Evolutionary conservation across 306 rosid genomes (phyloP).

Genomic region (Dalbergia oliveri): DNA sequence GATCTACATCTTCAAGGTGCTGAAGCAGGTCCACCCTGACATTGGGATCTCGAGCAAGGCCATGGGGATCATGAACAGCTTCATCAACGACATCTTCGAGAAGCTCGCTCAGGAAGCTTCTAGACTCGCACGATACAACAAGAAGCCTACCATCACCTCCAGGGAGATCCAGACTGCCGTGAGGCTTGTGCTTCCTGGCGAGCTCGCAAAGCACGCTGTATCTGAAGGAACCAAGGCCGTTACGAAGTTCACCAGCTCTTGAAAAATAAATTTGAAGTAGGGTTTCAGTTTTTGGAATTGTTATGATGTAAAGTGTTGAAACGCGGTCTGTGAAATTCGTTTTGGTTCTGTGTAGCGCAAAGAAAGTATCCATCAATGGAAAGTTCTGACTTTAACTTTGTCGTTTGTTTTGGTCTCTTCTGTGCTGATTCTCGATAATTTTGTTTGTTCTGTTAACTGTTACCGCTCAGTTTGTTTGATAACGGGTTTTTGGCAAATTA

Average conservation of each 20-base stretch:
- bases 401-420: too few species aligned
- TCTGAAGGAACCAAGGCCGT: constrained; percentile 65
- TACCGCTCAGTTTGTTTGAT: too few species aligned
- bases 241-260: constrained; percentile 57
- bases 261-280: background rate
- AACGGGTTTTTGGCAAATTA: too few species aligned
- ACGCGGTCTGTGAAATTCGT: background rate
- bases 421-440: too few species aligned
- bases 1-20: constrained; percentile 58
- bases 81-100: constrained; percentile 61
- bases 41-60: constrained; percentile 62
- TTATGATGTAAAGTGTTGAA: background rate
- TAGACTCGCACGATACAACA: constrained; percentile 52
- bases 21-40: constrained; percentile 67
- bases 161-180: constrained; percentile 64
- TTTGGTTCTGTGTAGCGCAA: background rate
- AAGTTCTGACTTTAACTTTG: background rate
- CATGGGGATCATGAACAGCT: constrained; percentile 64
- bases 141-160: constrained; percentile 57
- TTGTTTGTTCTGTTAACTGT: too few species aligned
- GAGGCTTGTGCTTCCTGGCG: constrained; percentile 56
- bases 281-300: background rate
- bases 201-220: constrained; percentile 59
- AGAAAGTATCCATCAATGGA: background rate
- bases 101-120: constrained; percentile 55